Conservation (phyloP, 306 rosid genomes). For the Cicer yamashitae region DNA sequence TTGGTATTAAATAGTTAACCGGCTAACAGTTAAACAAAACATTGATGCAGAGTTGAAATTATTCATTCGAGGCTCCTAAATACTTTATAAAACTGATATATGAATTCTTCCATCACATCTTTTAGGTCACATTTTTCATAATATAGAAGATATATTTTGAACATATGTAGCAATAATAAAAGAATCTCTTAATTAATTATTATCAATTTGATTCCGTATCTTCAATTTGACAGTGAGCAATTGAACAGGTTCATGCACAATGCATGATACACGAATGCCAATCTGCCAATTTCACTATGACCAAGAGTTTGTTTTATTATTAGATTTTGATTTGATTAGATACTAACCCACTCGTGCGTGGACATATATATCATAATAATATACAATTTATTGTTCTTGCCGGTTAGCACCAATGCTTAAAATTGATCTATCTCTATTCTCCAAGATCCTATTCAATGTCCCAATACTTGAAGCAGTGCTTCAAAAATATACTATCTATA, state of each 20-base stretch:
- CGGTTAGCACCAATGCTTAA: constrained; percentile 35
- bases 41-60: constrained; percentile 9
- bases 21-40: too few species aligned
- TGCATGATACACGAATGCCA: constrained; percentile 4
- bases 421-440: constrained; percentile 33
- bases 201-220: constrained; percentile 34
- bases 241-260: constrained; percentile 44
- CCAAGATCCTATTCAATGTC: constrained; percentile 54
- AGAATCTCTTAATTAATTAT: not conserved
- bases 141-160: not conserved
- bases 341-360: constrained; percentile 61
- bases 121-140: constrained; percentile 24
- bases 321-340: constrained; percentile 50
- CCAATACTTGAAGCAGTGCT: constrained; percentile 56
- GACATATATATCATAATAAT: constrained; percentile 4
- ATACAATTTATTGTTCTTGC: constrained; percentile 37
- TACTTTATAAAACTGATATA: not conserved
- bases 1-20: not conserved
- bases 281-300: constrained; percentile 34
- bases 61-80: not conserved
- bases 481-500: constrained; percentile 12
- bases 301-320: constrained; percentile 38
- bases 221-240: constrained; percentile 36
- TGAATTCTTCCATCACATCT: constrained; percentile 2
- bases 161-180: not conserved